Evolutionary conservation across 2,329 filamentous ascomycete genomes (phyloP), one percentile per base, ranked within the genome.

Genomic region (Ciborinia camelliae): DNA sequence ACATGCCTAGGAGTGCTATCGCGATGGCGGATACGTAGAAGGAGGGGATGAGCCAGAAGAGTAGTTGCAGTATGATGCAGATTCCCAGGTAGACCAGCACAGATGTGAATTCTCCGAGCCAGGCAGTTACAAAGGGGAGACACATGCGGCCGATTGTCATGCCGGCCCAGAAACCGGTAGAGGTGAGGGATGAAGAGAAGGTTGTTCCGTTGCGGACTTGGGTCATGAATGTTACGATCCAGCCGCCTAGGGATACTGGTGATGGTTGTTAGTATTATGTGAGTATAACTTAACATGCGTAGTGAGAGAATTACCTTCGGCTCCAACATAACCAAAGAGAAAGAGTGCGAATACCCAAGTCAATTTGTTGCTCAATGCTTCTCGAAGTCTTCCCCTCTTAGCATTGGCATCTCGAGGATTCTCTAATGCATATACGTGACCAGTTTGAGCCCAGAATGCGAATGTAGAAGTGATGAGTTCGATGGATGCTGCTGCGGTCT

Each of bases 151-250:
- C 92, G 0, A 92, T 75, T 0, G 91, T 93, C 64, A 96, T 81
- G 0, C 91, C 92, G 32, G 92, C 82, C 92, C 92, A 96, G 78
- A 95, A 96, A 0, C 91, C 88, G 0, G 90, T 94, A 0, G 86
- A 89, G 0, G 86, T 86, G 78, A 96, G 85, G 1, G 92, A 92
- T 41, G 89, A 88, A 2, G 86, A 82, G 72, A 95, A 95, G 0
- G 85, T 79, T 28, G 81, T 82, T 1, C 87, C 90, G 48, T 88
- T 76, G 15, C 92, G 84, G n/a, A 92, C 87, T n/a, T 84, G 80
- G 18, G 94, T 86, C 90, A 96, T 95, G 74, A 96, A 95, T 0
- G 88, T 89, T 57, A 91, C 88, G 67, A 96, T 88, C 90, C 90
- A 93, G 18, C 90, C 91, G 20, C 88, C 88, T 1, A 92, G 79